These are phyloP conservation scores for Kurtzmaniella quercitrusa DNA, from an alignment of 1,139 yeast species.

Conservation along the genomic window DNA sequence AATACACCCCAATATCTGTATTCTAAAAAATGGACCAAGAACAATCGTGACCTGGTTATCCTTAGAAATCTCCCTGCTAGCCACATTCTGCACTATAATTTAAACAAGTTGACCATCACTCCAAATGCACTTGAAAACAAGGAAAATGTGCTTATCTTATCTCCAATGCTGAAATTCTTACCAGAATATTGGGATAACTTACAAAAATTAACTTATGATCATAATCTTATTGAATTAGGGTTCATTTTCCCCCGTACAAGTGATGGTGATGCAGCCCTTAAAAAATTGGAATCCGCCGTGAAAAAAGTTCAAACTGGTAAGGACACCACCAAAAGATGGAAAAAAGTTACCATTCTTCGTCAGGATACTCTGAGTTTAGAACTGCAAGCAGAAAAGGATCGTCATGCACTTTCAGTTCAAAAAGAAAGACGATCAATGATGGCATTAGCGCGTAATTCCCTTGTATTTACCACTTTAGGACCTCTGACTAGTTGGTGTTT, in stretches of 20 bases:
- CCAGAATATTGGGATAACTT: slow-evolving; percentile 86
- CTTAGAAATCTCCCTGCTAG: slow-evolving; percentile 67
- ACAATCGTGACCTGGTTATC: slow-evolving; percentile 42
- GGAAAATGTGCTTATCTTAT: slow-evolving; percentile 77
- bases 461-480: slow-evolving; percentile 82
- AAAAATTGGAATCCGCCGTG: slow-evolving; percentile 66
- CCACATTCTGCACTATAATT: slow-evolving; percentile 79
- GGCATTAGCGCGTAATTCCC: slow-evolving; percentile 92
- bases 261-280: slow-evolving; percentile 77
- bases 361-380: slow-evolving; percentile 80
- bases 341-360: slow-evolving; percentile 79
- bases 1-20: slow-evolving; percentile 42
- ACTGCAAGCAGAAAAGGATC: slow-evolving; percentile 70
- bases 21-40: slow-evolving; percentile 46
- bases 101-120: slow-evolving; percentile 70
- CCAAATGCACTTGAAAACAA: slow-evolving; percentile 65
- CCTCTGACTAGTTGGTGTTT: slow-evolving; percentile 92
- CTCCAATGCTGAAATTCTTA: slow-evolving; percentile 86
- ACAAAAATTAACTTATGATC: slow-evolving; percentile 71
- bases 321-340: slow-evolving; percentile 60
- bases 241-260: slow-evolving; percentile 80
- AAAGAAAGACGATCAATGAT: slow-evolving; percentile 83
- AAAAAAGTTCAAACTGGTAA: slow-evolving; percentile 41
- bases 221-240: slow-evolving; percentile 79
- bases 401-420: slow-evolving; percentile 70